Conservation (phyloP, 2,329 filamentous ascomycete species). For the Pseudogymnoascus sp. region DNA sequence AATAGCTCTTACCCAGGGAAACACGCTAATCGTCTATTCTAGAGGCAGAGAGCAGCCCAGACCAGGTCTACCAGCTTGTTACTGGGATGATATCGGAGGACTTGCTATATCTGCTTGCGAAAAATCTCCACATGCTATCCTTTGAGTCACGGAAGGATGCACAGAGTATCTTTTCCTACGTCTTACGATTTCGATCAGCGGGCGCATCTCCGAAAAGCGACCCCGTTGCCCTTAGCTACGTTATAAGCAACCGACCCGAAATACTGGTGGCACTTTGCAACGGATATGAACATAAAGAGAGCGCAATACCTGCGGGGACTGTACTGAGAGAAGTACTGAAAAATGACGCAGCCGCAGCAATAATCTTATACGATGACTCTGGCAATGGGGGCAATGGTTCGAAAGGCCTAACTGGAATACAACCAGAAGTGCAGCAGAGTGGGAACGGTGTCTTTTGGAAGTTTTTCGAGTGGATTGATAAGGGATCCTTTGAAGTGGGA, state of each 20-base stretch:
- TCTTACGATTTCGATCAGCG: conserved; percentile 78
- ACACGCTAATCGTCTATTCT: conserved; percentile 13
- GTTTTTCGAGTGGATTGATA: conserved; percentile 96
- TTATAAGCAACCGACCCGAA: conserved; percentile 77
- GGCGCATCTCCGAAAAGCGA: conserved; percentile 58
- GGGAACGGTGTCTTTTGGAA: conserved; percentile 89
- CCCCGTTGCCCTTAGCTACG: conserved; percentile 78
- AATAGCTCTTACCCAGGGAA: neutral
- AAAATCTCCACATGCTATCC: conserved; percentile 73
- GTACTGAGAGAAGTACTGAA: conserved; percentile 84
- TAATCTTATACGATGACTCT: conserved; percentile 89
- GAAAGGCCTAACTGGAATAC: conserved; percentile 70
- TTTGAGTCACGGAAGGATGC: conserved; percentile 96
- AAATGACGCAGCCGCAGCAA: conserved; percentile 80
- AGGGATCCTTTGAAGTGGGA: conserved; percentile 90
- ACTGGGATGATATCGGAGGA: conserved; percentile 82
- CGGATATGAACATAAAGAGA: conserved; percentile 84
- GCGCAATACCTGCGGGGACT: conserved; percentile 82
- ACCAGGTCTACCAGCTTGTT: conserved; percentile 81
- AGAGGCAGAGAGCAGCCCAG: conserved; percentile 81
- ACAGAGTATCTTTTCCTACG: conserved; percentile 90
- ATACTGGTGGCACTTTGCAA: conserved; percentile 82
- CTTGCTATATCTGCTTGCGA: conserved; percentile 74
- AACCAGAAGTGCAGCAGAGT: conserved; percentile 64
- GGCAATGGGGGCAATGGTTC: conserved; percentile 59